Conservation (phyloP, 1,284 basidiomycete species). For the Exsudoporus floridanus region DNA sequence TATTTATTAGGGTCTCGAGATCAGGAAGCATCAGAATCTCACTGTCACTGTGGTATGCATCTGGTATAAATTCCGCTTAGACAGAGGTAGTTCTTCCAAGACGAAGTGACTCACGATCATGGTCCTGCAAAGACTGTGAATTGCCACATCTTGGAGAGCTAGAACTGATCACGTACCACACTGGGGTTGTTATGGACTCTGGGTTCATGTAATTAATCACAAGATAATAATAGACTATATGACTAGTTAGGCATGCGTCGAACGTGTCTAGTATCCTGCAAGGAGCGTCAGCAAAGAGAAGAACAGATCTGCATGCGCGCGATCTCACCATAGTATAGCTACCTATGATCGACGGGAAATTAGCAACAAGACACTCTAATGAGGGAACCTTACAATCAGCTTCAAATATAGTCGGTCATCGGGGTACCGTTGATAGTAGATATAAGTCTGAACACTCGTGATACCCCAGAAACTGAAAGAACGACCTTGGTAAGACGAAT, state of each 20-base stretch:
- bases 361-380: not conserved
- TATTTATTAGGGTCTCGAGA: not conserved
- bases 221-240: conserved; percentile 55
- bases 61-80: conserved; percentile 24
- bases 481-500: not conserved
- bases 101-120: conserved; percentile 38
- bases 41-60: conserved; percentile 47
- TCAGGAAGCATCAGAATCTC: conserved; percentile 12
- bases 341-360: conserved; percentile 3
- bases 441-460: conserved; percentile 53
- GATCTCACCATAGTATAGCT: conserved; percentile 22
- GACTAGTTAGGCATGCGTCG: conserved; percentile 46
- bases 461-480: conserved; percentile 52
- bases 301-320: not conserved
- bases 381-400: conserved; percentile 37
- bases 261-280: conserved; percentile 49
- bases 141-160: not conserved
- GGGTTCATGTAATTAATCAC: conserved; percentile 50
- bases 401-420: conserved; percentile 42
- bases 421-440: conserved; percentile 46
- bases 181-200: conserved; percentile 39
- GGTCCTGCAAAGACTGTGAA: conserved; percentile 35
- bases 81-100: not conserved
- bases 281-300: not conserved
- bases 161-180: conserved; percentile 43